A percentile compares a stretch with the other conserved stretches of the same genome.
Evolutionary conservation across 139 green algal species (phyloP).

Genomic region (Micractinium conductrix): DNA sequence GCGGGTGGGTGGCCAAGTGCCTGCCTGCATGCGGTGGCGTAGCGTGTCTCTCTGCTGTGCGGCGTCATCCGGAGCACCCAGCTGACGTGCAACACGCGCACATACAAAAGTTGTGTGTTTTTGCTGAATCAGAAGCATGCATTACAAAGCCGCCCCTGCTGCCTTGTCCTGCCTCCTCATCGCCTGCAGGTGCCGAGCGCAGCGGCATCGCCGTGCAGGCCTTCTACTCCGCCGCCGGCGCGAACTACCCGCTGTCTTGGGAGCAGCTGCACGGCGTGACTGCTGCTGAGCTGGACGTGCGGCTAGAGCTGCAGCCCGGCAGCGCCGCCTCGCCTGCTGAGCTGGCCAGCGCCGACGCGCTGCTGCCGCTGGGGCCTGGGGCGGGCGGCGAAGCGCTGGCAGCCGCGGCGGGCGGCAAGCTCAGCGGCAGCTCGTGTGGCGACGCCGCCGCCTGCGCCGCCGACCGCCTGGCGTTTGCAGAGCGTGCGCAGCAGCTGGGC

Average conservation of each 20-base stretch:
- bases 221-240: not conserved
- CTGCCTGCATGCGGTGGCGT: no score
- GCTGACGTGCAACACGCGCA: no score
- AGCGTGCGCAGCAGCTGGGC: not conserved
- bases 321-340: not conserved
- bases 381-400: not conserved
- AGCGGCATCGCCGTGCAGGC: slow-evolving; percentile 11
- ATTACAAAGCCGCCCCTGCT: no score
- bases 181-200: not conserved
- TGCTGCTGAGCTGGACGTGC: slow-evolving; percentile 23
- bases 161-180: not conserved
- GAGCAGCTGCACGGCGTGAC: slow-evolving; percentile 25
- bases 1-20: no score
- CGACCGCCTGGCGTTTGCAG: slow-evolving; percentile 19
- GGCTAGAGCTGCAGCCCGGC: not conserved
- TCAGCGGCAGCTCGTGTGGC: not conserved
- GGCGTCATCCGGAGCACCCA: not conserved
- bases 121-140: no score
- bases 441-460: not conserved
- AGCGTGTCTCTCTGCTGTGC: no score
- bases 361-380: slow-evolving; percentile 28
- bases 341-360: not conserved
- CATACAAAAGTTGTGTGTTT: no score
- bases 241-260: slow-evolving; percentile 10
- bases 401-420: not conserved